Conservation (phyloP, 2,329 filamentous ascomycete species). For the Coniochaeta prunicola region DNA sequence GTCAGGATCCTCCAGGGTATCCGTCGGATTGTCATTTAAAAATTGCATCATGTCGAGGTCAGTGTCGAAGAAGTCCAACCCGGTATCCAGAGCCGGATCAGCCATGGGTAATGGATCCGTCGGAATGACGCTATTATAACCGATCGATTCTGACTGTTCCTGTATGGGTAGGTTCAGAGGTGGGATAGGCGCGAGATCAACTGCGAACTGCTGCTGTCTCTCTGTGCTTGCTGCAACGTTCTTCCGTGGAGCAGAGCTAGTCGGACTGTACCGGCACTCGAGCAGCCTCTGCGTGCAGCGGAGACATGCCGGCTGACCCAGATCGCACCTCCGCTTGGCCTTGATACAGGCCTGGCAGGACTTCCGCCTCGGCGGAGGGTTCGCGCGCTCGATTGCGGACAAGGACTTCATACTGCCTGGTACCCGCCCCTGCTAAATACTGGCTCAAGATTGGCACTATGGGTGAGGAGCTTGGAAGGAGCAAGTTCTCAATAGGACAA, state of each 20-base stretch:
- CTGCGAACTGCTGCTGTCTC: background rate
- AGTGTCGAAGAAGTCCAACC: background rate
- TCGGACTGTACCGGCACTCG: conserved; percentile 35
- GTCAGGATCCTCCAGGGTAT: background rate
- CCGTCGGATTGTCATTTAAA: background rate
- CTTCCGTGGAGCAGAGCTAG: background rate
- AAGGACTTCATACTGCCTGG: conserved; percentile 1
- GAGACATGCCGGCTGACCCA: conserved; percentile 40
- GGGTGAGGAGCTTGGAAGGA: too few species aligned
- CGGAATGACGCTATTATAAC: background rate
- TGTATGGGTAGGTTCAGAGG: background rate
- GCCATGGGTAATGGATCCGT: background rate
- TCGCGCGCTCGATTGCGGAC: conserved; percentile 25
- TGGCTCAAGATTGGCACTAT: too few species aligned
- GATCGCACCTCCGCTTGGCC: conserved; percentile 50
- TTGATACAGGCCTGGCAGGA: conserved; percentile 49
- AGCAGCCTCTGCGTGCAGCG: conserved; percentile 42
- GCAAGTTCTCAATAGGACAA: too few species aligned
- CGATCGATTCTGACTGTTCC: background rate
- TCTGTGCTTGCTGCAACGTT: background rate
- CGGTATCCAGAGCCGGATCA: background rate
- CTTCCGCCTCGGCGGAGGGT: conserved; percentile 43
- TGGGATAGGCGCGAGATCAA: background rate
- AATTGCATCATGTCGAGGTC: background rate
- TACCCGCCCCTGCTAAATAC: too few species aligned